Base-by-base conservation (phyloP, 129 eudicot species). In the Helianthus tuberosus region DNA sequence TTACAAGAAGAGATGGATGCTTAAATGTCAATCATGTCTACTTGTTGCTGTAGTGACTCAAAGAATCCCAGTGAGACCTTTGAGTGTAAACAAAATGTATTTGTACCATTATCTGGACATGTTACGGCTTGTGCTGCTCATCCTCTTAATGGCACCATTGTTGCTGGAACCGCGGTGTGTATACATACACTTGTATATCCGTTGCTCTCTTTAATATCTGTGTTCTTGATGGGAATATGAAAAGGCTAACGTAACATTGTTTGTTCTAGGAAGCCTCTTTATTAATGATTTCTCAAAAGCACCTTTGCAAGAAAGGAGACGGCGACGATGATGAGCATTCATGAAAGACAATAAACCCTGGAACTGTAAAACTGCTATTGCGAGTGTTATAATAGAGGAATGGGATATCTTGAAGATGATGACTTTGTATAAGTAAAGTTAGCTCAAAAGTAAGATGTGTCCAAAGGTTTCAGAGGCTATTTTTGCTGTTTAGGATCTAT, bases 101-200 rank as follows among this genome's bases (percentile, higher is more conserved):
- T 80, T 76, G 57, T 94, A 53, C 80, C 93, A 11, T 57, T 82
- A 48, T 84, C 93, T 54, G 88, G 74, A 71, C 70, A 75, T 74
- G 84, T 88, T 77, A 90, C 97, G 8, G 96, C 96, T 38, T 94
- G 98, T 78, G 84, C 84, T 35, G 62, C 88, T 53, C 98, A 94
- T 85, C 98, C 98, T 38, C 81, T 79, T 44, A 83, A 86, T 71
- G 93, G 87, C 73, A 66, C 89, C 75, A 86, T 90, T 63, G 83
- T 94, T 48, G 96, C 89, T 81, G 98, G 97, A 86, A 94, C 97
- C 51, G 68, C 77, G 96, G 98, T 93, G 51, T n/a, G 52, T 52
- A n/a, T n/a, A n/a, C n/a, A n/a, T n/a, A n/a, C n/a, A n/a, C 41
- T 27, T 55, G 11, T 49, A 16, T 35, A 46, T 71, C 50, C 57